These are phyloP conservation scores for Rhododendron molle DNA, from an alignment of 148 eudicot species.

Conservation along the genomic window DNA sequence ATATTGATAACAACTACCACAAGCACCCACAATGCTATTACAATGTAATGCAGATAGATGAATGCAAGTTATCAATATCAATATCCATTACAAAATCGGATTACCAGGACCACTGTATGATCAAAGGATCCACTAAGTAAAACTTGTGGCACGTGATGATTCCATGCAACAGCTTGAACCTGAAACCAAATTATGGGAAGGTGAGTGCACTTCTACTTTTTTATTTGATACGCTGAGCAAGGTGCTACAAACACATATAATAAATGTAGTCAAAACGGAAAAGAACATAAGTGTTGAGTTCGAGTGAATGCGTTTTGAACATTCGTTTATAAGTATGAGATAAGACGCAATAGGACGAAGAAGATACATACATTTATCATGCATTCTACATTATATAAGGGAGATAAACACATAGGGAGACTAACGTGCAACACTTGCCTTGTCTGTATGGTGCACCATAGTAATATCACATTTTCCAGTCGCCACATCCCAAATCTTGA, in stretches of 20 bases:
- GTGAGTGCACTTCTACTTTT: neutral
- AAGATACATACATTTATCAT: neutral
- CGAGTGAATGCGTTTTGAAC: neutral
- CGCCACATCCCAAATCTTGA: conserved; percentile 91
- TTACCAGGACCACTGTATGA: conserved; percentile 91
- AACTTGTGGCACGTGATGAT: conserved; percentile 67
- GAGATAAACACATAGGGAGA: conserved; percentile 6
- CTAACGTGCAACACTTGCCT: conserved; percentile 38
- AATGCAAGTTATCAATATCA: neutral
- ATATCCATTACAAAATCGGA: neutral
- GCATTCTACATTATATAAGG: neutral
- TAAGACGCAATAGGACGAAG: neutral
- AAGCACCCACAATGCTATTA: neutral
- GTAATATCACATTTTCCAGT: conserved; percentile 73
- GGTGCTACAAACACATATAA: neutral
- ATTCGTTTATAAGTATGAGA: neutral
- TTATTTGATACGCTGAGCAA: neutral
- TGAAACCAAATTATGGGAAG: conserved; percentile 21
- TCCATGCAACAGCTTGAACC: conserved; percentile 99
- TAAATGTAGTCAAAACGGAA: neutral
- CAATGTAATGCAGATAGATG: neutral
- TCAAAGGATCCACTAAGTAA: conserved; percentile 95
- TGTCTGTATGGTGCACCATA: conserved; percentile 92
- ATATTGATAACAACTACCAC: neutral
- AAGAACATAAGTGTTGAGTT: neutral